These are phyloP conservation scores for Chaetothyriales sp. DNA, from an alignment of 2,329 filamentous ascomycete species.

Conservation along the genomic window DNA sequence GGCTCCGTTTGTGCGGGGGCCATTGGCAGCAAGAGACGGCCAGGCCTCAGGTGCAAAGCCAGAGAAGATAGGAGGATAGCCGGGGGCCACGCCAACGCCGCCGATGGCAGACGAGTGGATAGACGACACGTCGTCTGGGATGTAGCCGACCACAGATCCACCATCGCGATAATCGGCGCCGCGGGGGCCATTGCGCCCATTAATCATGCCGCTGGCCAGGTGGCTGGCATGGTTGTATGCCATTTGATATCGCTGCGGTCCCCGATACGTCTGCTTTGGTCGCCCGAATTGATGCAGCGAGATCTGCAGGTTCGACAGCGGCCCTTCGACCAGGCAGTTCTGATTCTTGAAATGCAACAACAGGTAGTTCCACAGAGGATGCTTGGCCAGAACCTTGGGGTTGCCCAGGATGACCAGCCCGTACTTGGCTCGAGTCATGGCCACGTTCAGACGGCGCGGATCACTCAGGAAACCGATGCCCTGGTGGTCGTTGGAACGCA, in stretches of 20 bases:
- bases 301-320: conserved; percentile 86
- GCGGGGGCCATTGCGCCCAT: conserved; percentile 32
- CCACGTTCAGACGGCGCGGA: conserved; percentile 90
- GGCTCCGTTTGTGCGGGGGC: conserved; percentile 47
- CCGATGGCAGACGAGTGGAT: conserved; percentile 85
- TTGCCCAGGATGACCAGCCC: conserved; percentile 94
- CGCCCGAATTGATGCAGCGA: conserved; percentile 89
- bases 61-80: conserved; percentile 90
- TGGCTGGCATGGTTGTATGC: conserved; percentile 54
- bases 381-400: conserved; percentile 92
- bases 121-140: conserved; percentile 91
- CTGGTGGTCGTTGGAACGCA: conserved; percentile 96
- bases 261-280: conserved; percentile 81
- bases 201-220: conserved; percentile 39
- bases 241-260: conserved; percentile 73
- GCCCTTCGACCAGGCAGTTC: conserved; percentile 90
- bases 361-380: conserved; percentile 93
- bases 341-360: conserved; percentile 92
- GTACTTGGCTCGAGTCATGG: conserved; percentile 90
- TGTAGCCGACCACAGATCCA: conserved; percentile 84
- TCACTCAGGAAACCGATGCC: conserved; percentile 98
- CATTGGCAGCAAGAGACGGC: conserved; percentile 55
- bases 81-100: conserved; percentile 62
- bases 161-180: conserved; percentile 50
- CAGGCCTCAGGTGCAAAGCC: conserved; percentile 75